Evolutionary conservation across 805 yeast species (phyloP), one percentile per base, ranked within the genome.

Genomic region (Saccharomycopsis sp.): DNA sequence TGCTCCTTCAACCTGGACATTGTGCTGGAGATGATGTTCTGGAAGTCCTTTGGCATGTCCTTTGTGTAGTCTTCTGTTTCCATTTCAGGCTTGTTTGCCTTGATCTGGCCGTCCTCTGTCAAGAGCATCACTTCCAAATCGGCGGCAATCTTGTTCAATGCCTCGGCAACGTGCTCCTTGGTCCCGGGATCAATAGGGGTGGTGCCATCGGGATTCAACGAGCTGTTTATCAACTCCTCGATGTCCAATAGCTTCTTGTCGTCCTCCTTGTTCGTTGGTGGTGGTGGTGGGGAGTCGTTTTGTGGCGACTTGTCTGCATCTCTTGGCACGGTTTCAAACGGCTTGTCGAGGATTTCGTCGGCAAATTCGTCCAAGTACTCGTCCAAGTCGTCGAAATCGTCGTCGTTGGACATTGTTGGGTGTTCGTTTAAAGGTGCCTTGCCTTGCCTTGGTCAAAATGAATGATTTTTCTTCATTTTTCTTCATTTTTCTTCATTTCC

Each of bases 341-440:
- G 78, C 49, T 73, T 67, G 45, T 71, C 71, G 42, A 81, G 63
- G 1, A 79, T 68, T 43, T 77, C 84, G 46, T 78, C 84, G 31
- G 80, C 84, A 55, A 82, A 82, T 48, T 87, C 96, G 45, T 87
- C 95, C 38, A 89, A 65, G 45, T 85, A 67, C 52, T 85, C 95
- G 50, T 84, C 94, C 48, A 84, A 68, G 50, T 84, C 94, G 52
- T 79, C 85, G 38, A 75, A 62, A 39, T 76, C 82, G 43, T 79
- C 75, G 21, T 56, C 57, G 30, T 34, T 26, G 7, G 42, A 23
- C 42, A 38, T 38, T 37, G 10, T 25, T n/a, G n/a, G 19, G 3
- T 2, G 27, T 10, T n/a, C 9, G 9, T 25, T 25, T n/a, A 10
- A 25, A 16, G 18, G 34, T 16, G 34, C 12, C 9, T 16, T 30